Evolutionary conservation across 345 rosid genomes (phyloP).

Genomic region (Anastatica hierochuntica): DNA sequence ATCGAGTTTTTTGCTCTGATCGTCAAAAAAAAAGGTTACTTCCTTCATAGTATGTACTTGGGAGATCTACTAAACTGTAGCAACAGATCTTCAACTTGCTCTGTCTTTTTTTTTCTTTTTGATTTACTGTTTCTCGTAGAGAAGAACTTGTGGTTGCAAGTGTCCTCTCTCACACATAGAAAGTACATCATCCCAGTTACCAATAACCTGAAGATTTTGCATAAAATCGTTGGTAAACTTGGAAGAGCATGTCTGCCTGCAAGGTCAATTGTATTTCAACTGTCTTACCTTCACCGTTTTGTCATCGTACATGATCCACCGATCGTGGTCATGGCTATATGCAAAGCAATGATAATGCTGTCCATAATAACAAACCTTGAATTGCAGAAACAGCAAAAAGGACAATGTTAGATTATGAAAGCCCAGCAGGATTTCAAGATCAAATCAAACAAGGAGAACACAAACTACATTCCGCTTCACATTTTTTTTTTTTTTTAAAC

Average conservation of each 20-base stretch:
- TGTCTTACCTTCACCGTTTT: slow-evolving; percentile 73
- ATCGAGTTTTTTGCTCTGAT: neutral
- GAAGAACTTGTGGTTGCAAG: slow-evolving; percentile 93
- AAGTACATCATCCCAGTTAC: slow-evolving; percentile 79
- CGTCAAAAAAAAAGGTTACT: slow-evolving; percentile 18
- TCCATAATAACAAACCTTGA: slow-evolving; percentile 94
- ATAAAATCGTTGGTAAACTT: neutral
- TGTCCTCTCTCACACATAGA: slow-evolving; percentile 76
- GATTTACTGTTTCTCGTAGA: slow-evolving; percentile 66
- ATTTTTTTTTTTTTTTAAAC: too few species aligned
- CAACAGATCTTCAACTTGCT: slow-evolving; percentile 9
- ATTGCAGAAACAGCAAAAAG: slow-evolving; percentile 17
- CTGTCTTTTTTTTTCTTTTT: neutral
- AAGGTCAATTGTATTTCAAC: neutral
- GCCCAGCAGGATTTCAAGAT: neutral
- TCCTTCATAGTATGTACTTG: slow-evolving; percentile 22
- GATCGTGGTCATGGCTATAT: slow-evolving; percentile 54
- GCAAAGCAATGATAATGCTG: slow-evolving; percentile 98
- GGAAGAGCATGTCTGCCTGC: neutral
- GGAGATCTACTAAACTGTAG: slow-evolving; percentile 13
- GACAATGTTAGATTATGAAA: neutral
- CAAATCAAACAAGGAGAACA: neutral
- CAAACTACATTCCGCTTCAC: too few species aligned
- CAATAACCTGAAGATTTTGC: slow-evolving; percentile 53
- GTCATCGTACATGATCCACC: slow-evolving; percentile 96